Conservation (phyloP, 257 asterid genomes). For the Salvia miltiorrhiza region DNA sequence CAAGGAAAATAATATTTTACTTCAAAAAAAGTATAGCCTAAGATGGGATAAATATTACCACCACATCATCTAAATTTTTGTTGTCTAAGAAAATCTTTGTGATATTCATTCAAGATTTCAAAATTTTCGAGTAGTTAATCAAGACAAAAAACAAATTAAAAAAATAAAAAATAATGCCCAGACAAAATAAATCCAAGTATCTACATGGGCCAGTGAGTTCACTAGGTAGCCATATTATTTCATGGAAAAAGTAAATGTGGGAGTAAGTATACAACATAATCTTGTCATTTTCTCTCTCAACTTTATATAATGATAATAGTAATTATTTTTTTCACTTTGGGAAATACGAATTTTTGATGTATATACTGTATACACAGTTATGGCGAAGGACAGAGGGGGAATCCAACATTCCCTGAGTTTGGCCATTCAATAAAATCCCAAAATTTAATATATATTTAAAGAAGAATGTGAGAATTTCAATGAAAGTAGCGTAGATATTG, state of each 20-base stretch:
- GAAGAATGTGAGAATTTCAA: slow-evolving; percentile 71
- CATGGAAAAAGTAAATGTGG: slow-evolving; percentile 34
- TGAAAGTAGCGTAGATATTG: slow-evolving; percentile 49
- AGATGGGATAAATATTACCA: slow-evolving; percentile 29
- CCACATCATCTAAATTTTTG: background rate
- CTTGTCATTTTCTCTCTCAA: slow-evolving; percentile 52
- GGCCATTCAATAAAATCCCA: slow-evolving; percentile 76
- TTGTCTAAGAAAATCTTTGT: background rate
- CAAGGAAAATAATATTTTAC: slow-evolving; percentile 46
- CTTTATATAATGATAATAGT: slow-evolving; percentile 26
- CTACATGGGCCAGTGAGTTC: slow-evolving; percentile 37
- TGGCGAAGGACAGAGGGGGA: slow-evolving; percentile 44
- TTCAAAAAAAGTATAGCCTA: slow-evolving; percentile 8
- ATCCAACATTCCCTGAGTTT: slow-evolving; percentile 89
- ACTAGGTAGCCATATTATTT: slow-evolving; percentile 32
- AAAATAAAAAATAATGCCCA: slow-evolving; percentile 6
- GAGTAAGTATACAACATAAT: slow-evolving; percentile 36
- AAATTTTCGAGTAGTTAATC: slow-evolving; percentile 11
- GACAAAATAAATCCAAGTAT: slow-evolving; percentile 39
- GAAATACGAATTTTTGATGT: background rate
- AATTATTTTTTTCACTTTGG: background rate
- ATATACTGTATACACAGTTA: background rate
- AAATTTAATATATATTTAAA: slow-evolving; percentile 24
- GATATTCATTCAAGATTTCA: slow-evolving; percentile 16
- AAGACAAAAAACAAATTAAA: slow-evolving; percentile 26